phyloP scores from a whole-genome alignment of 176 grass and related monocot genomes.

The Oryza coarctata region DNA sequence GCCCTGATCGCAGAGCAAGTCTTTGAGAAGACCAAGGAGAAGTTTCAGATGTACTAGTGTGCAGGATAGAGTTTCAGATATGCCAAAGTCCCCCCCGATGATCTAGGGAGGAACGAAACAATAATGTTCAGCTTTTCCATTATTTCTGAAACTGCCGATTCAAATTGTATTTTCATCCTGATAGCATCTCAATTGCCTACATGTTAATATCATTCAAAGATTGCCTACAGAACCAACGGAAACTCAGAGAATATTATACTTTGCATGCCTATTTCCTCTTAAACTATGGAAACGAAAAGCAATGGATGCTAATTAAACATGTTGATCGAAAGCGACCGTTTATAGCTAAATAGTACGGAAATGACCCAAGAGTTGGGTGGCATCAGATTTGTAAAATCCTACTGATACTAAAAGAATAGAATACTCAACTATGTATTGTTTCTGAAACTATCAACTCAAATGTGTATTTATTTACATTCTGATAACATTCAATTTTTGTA shows the following conservation, averaged over 20 bases:
- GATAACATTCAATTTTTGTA: neutral
- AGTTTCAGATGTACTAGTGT: constrained; percentile 70
- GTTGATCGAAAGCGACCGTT: neutral
- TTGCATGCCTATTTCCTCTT: neutral
- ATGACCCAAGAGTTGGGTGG: neutral
- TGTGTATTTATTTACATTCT: neutral
- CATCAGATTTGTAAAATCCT: neutral
- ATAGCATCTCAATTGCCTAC: neutral
- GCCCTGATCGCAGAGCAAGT: constrained; percentile 74
- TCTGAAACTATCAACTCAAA: neutral
- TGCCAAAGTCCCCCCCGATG: constrained; percentile 14
- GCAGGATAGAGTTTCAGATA: neutral
- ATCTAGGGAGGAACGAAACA: neutral
- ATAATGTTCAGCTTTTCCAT: neutral
- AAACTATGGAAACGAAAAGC: neutral
- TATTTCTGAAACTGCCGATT: neutral
- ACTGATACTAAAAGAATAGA: too few species aligned
- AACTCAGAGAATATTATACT: neutral
- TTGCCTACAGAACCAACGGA: neutral
- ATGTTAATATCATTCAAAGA: neutral
- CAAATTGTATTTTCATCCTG: neutral
- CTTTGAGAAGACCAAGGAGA: constrained; percentile 80
- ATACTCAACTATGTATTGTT: constrained; percentile 3
- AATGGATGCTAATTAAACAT: neutral
- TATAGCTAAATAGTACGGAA: neutral